Evolutionary conservation across 768 basidiomycete species (phyloP).

Genomic region (Sarcodon aspratus): DNA sequence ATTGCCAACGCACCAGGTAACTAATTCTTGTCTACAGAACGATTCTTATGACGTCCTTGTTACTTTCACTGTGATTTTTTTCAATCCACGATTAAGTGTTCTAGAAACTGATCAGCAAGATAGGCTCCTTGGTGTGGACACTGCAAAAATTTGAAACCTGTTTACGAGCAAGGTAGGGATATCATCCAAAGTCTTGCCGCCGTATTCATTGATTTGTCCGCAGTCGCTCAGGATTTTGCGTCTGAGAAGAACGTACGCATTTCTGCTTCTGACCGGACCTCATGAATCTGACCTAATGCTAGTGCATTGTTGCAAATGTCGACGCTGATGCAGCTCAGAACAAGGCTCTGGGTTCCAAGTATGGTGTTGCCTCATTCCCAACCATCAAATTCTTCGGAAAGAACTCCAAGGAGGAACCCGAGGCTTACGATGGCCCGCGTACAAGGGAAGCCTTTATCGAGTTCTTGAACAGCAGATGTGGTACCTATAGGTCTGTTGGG

Average conservation of each 20-base stretch:
- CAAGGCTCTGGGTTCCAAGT: constrained; percentile 54
- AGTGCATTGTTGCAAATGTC: constrained; percentile 88
- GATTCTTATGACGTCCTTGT: constrained; percentile 75
- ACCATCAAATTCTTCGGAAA: constrained; percentile 94
- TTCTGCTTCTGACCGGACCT: neutral
- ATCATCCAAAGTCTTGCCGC: neutral
- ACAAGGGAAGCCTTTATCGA: constrained; percentile 63
- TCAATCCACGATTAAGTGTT: constrained; percentile 9
- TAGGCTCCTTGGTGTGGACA: constrained; percentile 78
- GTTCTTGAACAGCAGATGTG: constrained; percentile 81
- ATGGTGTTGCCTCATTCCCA: constrained; percentile 74
- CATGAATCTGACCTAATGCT: neutral
- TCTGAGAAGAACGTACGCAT: constrained; percentile 57
- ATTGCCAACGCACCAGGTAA: neutral
- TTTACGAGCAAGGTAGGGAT: constrained; percentile 60
- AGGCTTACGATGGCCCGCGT: constrained; percentile 61
- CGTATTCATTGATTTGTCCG: constrained; percentile 1
- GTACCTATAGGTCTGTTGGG: constrained; percentile 71
- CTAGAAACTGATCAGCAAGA: constrained; percentile 17
- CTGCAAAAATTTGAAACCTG: constrained; percentile 86
- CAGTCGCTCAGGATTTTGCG: constrained; percentile 72
- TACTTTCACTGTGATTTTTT: constrained; percentile 47
- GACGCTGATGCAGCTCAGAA: constrained; percentile 83
- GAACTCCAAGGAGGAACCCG: constrained; percentile 42
- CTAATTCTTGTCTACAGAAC: constrained; percentile 28